Percentiles rank a stretch among this genome's conserved stretches.
These are phyloP conservation scores for Macrophomina tecta DNA, from an alignment of 2,329 filamentous ascomycete genomes.

Conservation along the genomic window DNA sequence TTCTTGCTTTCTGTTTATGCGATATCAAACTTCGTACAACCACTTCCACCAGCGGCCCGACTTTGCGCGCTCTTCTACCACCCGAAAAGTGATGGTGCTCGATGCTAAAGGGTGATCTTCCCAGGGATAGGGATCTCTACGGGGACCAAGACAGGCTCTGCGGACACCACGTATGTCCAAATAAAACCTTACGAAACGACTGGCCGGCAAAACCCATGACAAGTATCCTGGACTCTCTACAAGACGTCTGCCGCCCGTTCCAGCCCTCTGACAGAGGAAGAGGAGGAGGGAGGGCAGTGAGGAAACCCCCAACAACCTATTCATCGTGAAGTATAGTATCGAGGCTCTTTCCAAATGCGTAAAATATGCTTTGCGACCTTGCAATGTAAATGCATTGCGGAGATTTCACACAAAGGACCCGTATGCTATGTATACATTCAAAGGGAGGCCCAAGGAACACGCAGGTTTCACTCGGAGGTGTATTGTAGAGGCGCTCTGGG, in stretches of 20 bases:
- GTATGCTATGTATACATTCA: too few relatives aligned
- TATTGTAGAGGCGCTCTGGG: not conserved
- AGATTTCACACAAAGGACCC: too few relatives aligned
- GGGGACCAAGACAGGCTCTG: slow-evolving; percentile 5
- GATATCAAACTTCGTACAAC: slow-evolving; percentile 26
- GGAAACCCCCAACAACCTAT: not conserved
- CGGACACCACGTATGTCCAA: slow-evolving; percentile 6
- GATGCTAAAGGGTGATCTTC: slow-evolving; percentile 15
- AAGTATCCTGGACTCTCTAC: not conserved
- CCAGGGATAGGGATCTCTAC: slow-evolving; percentile 1
- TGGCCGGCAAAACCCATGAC: slow-evolving; percentile 15
- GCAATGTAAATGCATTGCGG: too few relatives aligned
- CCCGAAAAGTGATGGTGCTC: slow-evolving; percentile 20
- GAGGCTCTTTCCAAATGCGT: too few relatives aligned
- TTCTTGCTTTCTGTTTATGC: slow-evolving; percentile 22
- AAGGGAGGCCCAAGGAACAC: too few relatives aligned
- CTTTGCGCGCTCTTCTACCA: not conserved
- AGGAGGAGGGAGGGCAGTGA: not conserved
- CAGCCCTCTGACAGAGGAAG: not conserved
- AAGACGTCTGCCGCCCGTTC: not conserved
- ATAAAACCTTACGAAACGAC: slow-evolving; percentile 10
- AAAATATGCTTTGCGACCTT: too few relatives aligned
- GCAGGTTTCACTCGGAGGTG: too few relatives aligned
- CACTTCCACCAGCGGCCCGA: not conserved
- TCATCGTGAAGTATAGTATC: too few relatives aligned